Base-by-base conservation (phyloP, 2,329 filamentous ascomycete genomes). In the Corynespora cassiicola region DNA sequence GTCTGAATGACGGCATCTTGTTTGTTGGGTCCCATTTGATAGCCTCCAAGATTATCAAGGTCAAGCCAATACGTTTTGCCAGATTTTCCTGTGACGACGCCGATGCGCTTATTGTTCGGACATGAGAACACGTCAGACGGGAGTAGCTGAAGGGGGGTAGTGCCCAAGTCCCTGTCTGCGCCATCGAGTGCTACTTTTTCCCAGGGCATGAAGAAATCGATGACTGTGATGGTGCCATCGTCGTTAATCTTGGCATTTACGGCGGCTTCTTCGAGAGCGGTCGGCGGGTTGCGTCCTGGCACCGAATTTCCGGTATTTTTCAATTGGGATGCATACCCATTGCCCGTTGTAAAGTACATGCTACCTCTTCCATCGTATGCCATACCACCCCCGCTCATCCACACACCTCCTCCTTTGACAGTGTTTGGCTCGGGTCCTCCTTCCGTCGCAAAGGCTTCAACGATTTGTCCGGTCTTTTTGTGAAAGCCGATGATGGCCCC, bases 121-220 rank as follows among this genome's bases (percentile, higher is more conserved):
- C 75, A 76, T 3, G 66, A 65, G 51, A 77, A 77, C 2, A 56
- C 55, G 31, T 66, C 44, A 9, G 64, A 68, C 0, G 74, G 73
- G 7, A 77, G 54, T 1, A 77, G 44, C 45, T 72, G 63, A 3
- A 78, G 61, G 0, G 74, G 73, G 5, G 62, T 69, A 0, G 75
- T 75, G 8, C 75, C 75, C 5, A 77, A 58, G 61, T 77, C 75
- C 39, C 74, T 72, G 55, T 77, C 75, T 17, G 71, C 73, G 22
- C 75, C 75, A 47, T 77, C 74, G 3, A 78, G 57, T 14, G 72
- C 66, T n/a, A 63, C 63, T 42, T 77, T 77, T 39, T 78, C 74
- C 51, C 66, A 73, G 0, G 74, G 75, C 70, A 77, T 76, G 54
- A 78, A 78, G 45, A 76, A 78, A 50, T 77, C 75, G 4, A 73